Percentiles rank a stretch among this genome's conserved stretches.
Conservation (phyloP, 1,284 basidiomycete species). For the Cutaneotrichosporon cyanovorans region DNA sequence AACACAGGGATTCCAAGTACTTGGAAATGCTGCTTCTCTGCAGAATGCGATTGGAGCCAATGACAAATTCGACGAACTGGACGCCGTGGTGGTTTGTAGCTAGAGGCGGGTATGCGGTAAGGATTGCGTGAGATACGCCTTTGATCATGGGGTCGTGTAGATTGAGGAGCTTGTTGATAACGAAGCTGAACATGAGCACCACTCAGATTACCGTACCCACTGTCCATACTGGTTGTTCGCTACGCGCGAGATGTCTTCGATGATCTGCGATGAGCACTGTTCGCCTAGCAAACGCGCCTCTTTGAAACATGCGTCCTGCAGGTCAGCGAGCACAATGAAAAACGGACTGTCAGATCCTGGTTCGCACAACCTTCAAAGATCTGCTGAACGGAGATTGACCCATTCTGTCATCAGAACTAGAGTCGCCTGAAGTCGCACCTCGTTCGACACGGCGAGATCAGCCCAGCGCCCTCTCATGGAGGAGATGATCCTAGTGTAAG, state of each 20-base stretch:
- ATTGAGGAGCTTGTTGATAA: constrained; percentile 35
- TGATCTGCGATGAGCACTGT: constrained; percentile 21
- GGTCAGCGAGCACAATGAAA: not conserved
- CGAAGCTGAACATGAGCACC: constrained; percentile 21
- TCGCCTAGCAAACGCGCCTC: constrained; percentile 22
- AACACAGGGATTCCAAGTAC: constrained; percentile 36
- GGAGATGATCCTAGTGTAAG: constrained; percentile 26
- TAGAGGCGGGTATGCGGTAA: constrained; percentile 37
- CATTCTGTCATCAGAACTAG: constrained; percentile 24
- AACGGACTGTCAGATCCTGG: constrained; percentile 31
- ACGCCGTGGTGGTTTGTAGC: constrained; percentile 41
- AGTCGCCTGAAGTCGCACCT: constrained; percentile 15
- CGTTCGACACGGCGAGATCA: constrained; percentile 34
- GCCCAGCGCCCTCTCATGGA: constrained; percentile 34
- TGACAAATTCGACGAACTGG: constrained; percentile 36
- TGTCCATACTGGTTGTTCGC: constrained; percentile 41
- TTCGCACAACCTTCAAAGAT: constrained; percentile 40
- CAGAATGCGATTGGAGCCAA: constrained; percentile 22
- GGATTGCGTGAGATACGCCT: constrained; percentile 24
- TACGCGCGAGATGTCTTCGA: constrained; percentile 30
- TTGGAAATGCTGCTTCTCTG: constrained; percentile 23
- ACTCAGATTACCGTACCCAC: constrained; percentile 15
- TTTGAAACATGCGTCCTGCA: constrained; percentile 31
- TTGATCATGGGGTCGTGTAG: constrained; percentile 26
- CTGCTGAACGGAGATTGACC: constrained; percentile 41